Percentiles rank a stretch among this genome's conserved stretches.
Conservation (phyloP, 768 basidiomycete species). For the Lentinus tigrinus region DNA sequence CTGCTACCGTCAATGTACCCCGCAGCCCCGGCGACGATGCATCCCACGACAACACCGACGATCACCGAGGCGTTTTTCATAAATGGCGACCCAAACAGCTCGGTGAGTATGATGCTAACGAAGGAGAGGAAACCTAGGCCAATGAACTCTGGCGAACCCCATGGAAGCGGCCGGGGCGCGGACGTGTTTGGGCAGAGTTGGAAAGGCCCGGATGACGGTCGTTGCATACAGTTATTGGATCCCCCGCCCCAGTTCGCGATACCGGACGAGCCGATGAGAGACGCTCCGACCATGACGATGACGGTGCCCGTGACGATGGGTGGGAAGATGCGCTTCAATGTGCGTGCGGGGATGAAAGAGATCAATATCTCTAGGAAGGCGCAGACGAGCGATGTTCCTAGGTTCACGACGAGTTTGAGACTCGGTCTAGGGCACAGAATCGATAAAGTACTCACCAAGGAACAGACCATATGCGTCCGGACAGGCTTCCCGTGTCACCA, state of each 20-base stretch:
- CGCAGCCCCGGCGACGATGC: constrained; percentile 75
- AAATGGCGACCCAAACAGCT: constrained; percentile 84
- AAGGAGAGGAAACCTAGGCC: constrained; percentile 87
- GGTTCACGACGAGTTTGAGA: neutral
- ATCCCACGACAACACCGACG: constrained; percentile 71
- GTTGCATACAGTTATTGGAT: constrained; percentile 62
- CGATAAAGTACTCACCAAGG: constrained; percentile 65
- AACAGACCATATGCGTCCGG: constrained; percentile 82
- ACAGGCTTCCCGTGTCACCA: constrained; percentile 56
- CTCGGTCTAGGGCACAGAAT: too few relatives aligned
- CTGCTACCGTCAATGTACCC: constrained; percentile 72
- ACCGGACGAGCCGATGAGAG: constrained; percentile 72
- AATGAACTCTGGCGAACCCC: constrained; percentile 83
- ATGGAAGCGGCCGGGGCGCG: constrained; percentile 71
- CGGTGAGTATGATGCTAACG: constrained; percentile 70
- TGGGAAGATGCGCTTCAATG: constrained; percentile 69
- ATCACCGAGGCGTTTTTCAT: constrained; percentile 79
- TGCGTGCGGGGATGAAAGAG: constrained; percentile 68
- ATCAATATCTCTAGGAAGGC: constrained; percentile 79
- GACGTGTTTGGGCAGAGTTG: constrained; percentile 67
- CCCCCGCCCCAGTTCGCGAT: constrained; percentile 85
- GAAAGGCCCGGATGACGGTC: constrained; percentile 68
- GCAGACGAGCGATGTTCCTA: constrained; percentile 75
- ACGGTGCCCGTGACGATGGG: constrained; percentile 83
- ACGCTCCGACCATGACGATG: constrained; percentile 77